Base-by-base conservation (phyloP, 139 green algal genomes). In the Chlorella sp. region DNA sequence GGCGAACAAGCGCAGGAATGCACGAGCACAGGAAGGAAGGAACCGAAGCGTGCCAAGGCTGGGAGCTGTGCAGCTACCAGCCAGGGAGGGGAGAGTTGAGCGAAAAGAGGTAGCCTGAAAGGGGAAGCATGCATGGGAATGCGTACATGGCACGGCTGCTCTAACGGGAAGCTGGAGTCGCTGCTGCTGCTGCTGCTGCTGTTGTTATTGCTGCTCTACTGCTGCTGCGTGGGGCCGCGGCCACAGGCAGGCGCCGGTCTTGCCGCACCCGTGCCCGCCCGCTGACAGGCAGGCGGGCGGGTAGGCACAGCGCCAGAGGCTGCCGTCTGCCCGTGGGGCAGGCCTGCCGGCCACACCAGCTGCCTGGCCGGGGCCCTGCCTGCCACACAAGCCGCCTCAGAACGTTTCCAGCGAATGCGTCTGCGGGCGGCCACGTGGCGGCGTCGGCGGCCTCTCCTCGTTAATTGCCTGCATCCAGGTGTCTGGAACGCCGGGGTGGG, bases 401-500 rank as follows among this genome's bases (percentile, higher is more conserved):
- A 92, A 93, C 34, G 71, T 78, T 26, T 81, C 82, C 48, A 91
- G 69, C 22, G 87, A 90, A n/a, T 89, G 87, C 37, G 57, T 75
- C 79, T 75, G 57, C 32, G 91, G 76, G 30, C 97, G 89, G 71
- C 97, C 97, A 3, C 97, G 90, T 4, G 97, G 97, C 42, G 97
- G 97, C 34, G 97, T 99, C 19, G 97, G 97, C 28, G 97, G 97
- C 77, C 97, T 92, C 93, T 99, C 97, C 71, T 98, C 97, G 85
- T 99, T 99, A 85, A 99, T 94, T 0, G 91, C 81, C 88, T 92
- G 88, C 90, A 93, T 97, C 95, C 84, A 88, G 53, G 93, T 94
- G 85, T 94, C 92, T 22, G 60, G 87, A 18, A 88, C 15, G 66
- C 89, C 77, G 30, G 92, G 92, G 92, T 95, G 92, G 14, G 93